phyloP scores from a whole-genome alignment of 352 stramenopile species.

The Elongisporangium undulatum region DNA sequence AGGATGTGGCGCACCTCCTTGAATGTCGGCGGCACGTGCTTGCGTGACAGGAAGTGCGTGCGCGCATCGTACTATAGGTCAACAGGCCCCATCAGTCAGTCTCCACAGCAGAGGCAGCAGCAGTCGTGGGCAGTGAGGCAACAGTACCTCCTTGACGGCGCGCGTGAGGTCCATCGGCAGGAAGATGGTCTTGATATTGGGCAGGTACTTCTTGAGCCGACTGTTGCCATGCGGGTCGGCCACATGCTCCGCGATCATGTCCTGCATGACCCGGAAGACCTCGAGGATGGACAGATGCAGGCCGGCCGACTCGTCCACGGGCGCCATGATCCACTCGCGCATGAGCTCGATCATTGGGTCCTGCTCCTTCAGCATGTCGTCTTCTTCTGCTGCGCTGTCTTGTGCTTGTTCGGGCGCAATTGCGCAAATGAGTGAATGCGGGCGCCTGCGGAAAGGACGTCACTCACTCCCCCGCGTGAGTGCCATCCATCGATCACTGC shows the following conservation, averaged over 20 bases:
- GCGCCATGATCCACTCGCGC: conserved; percentile 81
- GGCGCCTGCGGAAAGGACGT: neutral
- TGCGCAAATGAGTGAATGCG: neutral
- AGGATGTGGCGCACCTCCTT: conserved; percentile 84
- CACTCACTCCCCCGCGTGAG: neutral
- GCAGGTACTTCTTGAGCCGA: conserved; percentile 59
- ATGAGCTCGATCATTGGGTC: conserved; percentile 85
- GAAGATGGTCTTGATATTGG: conserved; percentile 65
- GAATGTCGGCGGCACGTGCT: conserved; percentile 80
- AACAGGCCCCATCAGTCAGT: neutral
- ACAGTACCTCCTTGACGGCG: conserved; percentile 32
- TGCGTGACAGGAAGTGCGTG: conserved; percentile 71
- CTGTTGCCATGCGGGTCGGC: conserved; percentile 20
- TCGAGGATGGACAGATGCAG: conserved; percentile 61
- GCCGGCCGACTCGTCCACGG: conserved; percentile 47
- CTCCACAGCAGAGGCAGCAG: neutral
- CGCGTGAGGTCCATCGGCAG: conserved; percentile 63
- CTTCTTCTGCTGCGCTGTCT: neutral
- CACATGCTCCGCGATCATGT: conserved; percentile 79
- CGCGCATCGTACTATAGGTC: conserved; percentile 53
- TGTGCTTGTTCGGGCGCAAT: neutral
- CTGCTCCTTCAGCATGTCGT: conserved; percentile 74
- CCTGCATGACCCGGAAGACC: conserved; percentile 67
- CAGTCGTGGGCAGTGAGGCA: neutral
- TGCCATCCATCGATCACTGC: neutral